phyloP scores from a whole-genome alignment of 192 early-diverging fungal genomes.

The Pilobolus umbonatus region DNA sequence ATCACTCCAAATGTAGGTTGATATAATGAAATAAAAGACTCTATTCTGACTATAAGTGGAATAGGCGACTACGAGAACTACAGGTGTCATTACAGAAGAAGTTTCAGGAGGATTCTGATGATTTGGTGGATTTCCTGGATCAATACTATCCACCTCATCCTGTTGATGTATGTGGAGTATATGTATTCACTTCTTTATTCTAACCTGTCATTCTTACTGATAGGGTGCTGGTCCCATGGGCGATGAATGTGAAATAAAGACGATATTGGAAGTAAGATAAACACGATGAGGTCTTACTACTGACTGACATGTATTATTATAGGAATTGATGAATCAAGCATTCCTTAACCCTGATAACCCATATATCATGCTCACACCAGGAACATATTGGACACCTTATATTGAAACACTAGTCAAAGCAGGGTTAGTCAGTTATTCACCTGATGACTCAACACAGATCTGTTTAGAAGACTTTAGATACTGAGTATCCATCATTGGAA shows the following conservation, averaged over 20 bases:
- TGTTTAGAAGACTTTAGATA: constrained; percentile 41
- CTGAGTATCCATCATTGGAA: no score
- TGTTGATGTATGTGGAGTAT: constrained; percentile 12
- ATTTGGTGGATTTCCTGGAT: constrained; percentile 28
- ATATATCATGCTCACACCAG: constrained; percentile 36
- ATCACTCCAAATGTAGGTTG: no score
- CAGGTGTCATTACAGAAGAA: neutral
- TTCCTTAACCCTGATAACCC: constrained; percentile 36
- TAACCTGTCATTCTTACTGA: neutral
- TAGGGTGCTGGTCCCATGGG: neutral
- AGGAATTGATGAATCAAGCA: constrained; percentile 51
- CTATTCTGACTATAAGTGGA: neutral
- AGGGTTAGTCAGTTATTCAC: constrained; percentile 45
- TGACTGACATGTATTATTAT: neutral
- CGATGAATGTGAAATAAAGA: constrained; percentile 18
- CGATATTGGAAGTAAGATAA: constrained; percentile 17
- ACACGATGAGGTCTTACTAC: neutral
- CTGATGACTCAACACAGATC: constrained; percentile 37
- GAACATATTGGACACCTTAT: constrained; percentile 49
- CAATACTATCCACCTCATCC: constrained; percentile 24
- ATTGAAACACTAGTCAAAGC: constrained; percentile 49
- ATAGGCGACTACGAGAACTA: neutral
- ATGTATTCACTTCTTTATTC: neutral
- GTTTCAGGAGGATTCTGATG: neutral
- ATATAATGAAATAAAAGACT: no score